Evolutionary conservation across 116 monocot species (phyloP).

Genomic region (Dioscorea cayenensis): DNA sequence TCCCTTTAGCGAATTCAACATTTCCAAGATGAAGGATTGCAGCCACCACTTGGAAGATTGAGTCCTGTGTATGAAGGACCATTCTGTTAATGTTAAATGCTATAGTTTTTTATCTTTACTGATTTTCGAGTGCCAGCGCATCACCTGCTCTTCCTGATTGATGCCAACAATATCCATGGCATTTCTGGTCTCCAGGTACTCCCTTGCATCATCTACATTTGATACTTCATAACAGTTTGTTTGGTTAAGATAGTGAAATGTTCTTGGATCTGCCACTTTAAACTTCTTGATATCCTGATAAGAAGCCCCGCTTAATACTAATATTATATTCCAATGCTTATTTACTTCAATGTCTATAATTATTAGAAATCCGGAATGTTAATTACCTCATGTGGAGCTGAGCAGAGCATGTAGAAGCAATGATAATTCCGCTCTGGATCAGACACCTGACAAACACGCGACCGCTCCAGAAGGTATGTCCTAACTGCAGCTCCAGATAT

Average conservation of each 20-base stretch:
- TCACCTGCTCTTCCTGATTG: conserved; percentile 84
- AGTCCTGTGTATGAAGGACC: conserved; percentile 45
- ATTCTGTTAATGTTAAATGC: not conserved
- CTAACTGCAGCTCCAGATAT: conserved; percentile 96
- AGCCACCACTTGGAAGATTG: conserved; percentile 87
- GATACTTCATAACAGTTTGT: conserved; percentile 88
- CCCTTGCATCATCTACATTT: conserved; percentile 91
- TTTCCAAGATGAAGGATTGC: conserved; percentile 95
- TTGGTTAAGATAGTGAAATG: conserved; percentile 89
- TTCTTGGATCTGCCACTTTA: conserved; percentile 70
- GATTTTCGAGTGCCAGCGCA: not conserved
- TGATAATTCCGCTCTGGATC: conserved; percentile 98
- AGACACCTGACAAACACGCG: conserved; percentile 93
- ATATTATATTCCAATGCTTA: not conserved
- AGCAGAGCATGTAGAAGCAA: conserved; percentile 96
- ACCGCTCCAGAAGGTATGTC: conserved; percentile 91
- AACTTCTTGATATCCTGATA: conserved; percentile 80
- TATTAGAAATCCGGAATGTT: not conserved
- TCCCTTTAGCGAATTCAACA: conserved; percentile 82
- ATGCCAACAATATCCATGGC: conserved; percentile 99
- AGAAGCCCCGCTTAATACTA: conserved; percentile 1
- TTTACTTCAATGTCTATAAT: not conserved
- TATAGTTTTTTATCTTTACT: too few relatives aligned
- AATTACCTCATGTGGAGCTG: conserved; percentile 85
- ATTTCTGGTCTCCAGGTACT: conserved; percentile 83